These are phyloP conservation scores for Saturnispora dispora DNA, from an alignment of 805 yeast species.

Conservation along the genomic window DNA sequence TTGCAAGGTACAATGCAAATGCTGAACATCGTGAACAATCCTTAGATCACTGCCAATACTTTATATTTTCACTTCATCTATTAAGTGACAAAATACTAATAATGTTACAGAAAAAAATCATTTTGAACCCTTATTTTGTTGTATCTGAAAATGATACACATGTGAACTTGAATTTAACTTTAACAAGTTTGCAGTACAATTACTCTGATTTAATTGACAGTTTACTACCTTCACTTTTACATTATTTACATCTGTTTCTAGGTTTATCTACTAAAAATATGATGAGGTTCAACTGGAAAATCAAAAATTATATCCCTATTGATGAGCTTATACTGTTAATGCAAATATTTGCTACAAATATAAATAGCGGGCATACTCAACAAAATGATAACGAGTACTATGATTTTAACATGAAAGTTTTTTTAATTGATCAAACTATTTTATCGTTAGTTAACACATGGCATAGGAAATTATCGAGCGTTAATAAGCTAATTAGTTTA, in stretches of 20 bases:
- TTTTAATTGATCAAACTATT: conserved; percentile 18
- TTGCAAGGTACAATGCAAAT: conserved; percentile 23
- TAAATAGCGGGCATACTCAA: conserved; percentile 29
- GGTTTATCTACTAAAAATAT: conserved; percentile 34
- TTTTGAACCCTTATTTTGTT: conserved; percentile 17
- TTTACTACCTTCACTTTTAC: conserved; percentile 47
- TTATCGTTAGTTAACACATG: conserved; percentile 16
- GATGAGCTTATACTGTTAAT: conserved; percentile 47
- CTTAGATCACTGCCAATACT: conserved; percentile 19
- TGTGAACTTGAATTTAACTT: conserved; percentile 14
- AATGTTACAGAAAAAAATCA: conserved; percentile 32
- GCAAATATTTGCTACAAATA: conserved; percentile 44
- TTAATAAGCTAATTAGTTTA: conserved; percentile 17
- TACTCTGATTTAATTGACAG: conserved; percentile 45
- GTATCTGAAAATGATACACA: conserved; percentile 7
- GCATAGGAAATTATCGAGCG: conserved; percentile 20
- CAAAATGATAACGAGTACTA: conserved; percentile 10
- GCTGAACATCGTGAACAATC: conserved; percentile 23
- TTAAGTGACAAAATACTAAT: conserved; percentile 47
- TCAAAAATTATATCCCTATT: conserved; percentile 50
- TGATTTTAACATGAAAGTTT: conserved; percentile 27
- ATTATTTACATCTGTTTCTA: conserved; percentile 46
- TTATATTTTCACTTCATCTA: conserved; percentile 28
- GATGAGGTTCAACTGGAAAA: conserved; percentile 46
- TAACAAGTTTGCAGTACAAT: conserved; percentile 26